A percentile compares a stretch with the other conserved stretches of the same genome.
These are phyloP conservation scores for Zygosaccharomyces sapae DNA, from an alignment of 1,139 yeast genomes.

Conservation along the genomic window DNA sequence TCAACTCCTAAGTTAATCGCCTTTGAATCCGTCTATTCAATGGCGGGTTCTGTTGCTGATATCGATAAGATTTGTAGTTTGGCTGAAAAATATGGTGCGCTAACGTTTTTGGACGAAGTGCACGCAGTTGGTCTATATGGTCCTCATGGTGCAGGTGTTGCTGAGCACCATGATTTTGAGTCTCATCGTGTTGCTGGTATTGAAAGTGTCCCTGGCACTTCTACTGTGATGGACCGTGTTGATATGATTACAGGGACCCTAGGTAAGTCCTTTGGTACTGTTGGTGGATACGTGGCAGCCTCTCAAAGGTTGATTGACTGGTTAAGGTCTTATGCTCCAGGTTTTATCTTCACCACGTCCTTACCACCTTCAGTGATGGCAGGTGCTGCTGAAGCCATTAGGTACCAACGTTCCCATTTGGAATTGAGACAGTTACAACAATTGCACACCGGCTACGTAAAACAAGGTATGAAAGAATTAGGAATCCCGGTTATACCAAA, in stretches of 20 bases:
- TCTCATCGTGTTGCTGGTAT: conserved; percentile 69
- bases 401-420: conserved; percentile 76
- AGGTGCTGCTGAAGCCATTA: conserved; percentile 82
- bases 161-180: conserved; percentile 89
- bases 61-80: conserved; percentile 88
- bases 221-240: conserved; percentile 78
- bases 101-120: conserved; percentile 95
- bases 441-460: conserved; percentile 78
- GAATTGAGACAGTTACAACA: conserved; percentile 82
- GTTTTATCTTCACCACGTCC: conserved; percentile 92
- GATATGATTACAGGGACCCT: conserved; percentile 97
- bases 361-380: conserved; percentile 98
- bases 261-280: conserved; percentile 95
- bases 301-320: conserved; percentile 81
- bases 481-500: conserved; percentile 96
- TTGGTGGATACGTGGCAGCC: conserved; percentile 97
- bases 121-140: conserved; percentile 99
- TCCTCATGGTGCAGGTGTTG: conserved; percentile 99
- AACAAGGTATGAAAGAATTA: conserved; percentile 57
- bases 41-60: conserved; percentile 97
- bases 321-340: conserved; percentile 95
- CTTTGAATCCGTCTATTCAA: conserved; percentile 93
- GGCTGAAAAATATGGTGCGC: conserved; percentile 95
- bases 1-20: conserved; percentile 91
- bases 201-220: conserved; percentile 43